Evolutionary conservation across 345 rosid genomes (phyloP).

Genomic region (Lepidium africanum): DNA sequence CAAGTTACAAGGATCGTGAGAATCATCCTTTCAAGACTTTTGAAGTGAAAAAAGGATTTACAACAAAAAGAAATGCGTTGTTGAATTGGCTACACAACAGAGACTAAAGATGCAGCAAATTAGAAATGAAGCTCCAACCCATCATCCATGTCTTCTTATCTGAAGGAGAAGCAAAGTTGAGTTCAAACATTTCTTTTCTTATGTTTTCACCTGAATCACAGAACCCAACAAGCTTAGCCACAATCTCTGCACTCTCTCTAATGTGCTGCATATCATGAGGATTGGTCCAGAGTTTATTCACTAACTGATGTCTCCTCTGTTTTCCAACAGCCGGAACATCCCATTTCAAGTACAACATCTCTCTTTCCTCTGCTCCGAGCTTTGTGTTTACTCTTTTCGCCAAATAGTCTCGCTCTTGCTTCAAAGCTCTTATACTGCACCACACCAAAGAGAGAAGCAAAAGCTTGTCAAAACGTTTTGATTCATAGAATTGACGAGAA

Average conservation of each 20-base stretch:
- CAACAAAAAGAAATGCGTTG: neutral
- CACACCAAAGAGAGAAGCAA: neutral
- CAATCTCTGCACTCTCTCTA: conserved; percentile 66
- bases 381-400: conserved; percentile 76
- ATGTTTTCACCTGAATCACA: conserved; percentile 68
- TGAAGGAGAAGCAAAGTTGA: conserved; percentile 57
- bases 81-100: neutral
- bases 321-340: conserved; percentile 73
- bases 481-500: neutral
- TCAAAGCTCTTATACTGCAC: conserved; percentile 65
- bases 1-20: neutral
- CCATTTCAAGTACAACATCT: conserved; percentile 75
- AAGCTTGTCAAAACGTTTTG: neutral
- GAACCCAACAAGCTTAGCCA: conserved; percentile 83
- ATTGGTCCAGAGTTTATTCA: conserved; percentile 83
- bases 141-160: conserved; percentile 87
- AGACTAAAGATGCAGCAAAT: conserved; percentile 49
- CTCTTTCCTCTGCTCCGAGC: conserved; percentile 71
- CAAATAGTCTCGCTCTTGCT: conserved; percentile 81
- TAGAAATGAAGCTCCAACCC: conserved; percentile 91
- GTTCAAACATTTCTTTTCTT: conserved; percentile 91
- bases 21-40: neutral
- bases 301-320: conserved; percentile 78
- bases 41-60: conserved; percentile 1
- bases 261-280: conserved; percentile 69